Evolutionary conservation across 805 yeast species (phyloP).

Genomic region (Candida sphagnicola): DNA sequence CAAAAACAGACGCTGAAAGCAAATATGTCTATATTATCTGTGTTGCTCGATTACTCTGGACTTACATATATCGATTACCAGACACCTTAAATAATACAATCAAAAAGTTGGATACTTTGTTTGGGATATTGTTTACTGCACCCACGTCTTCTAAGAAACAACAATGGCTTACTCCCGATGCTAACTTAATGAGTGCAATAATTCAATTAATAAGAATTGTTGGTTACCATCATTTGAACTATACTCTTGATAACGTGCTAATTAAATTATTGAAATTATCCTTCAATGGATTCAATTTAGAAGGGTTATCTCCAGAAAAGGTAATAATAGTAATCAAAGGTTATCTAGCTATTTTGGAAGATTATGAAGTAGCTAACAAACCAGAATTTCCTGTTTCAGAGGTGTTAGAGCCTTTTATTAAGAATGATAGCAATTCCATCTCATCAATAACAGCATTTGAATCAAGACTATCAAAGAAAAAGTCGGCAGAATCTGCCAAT

Average conservation of each 20-base stretch:
- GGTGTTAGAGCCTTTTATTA: slow-evolving; percentile 1
- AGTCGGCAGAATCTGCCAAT: background rate
- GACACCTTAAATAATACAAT: slow-evolving; percentile 88
- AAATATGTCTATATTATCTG: slow-evolving; percentile 61
- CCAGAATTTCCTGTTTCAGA: slow-evolving; percentile 67
- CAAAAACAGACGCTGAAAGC: slow-evolving; percentile 48
- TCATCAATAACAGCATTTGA: background rate
- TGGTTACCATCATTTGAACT: slow-evolving; percentile 76
- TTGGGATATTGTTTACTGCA: slow-evolving; percentile 47
- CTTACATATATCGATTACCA: slow-evolving; percentile 76
- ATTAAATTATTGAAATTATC: slow-evolving; percentile 63
- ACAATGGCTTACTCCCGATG: slow-evolving; percentile 71
- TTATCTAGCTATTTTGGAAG: slow-evolving; percentile 67
- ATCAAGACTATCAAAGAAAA: background rate
- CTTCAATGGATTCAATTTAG: slow-evolving; percentile 56
- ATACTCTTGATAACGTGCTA: slow-evolving; percentile 73
- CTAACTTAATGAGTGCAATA: slow-evolving; percentile 57
- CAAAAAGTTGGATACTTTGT: slow-evolving; percentile 65
- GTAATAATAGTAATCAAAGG: slow-evolving; percentile 66
- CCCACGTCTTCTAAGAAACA: slow-evolving; percentile 48
- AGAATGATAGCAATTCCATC: background rate
- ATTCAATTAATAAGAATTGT: slow-evolving; percentile 72
- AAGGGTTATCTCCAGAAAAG: slow-evolving; percentile 65
- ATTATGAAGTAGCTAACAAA: slow-evolving; percentile 47
- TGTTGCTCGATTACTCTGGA: slow-evolving; percentile 80